These are phyloP conservation scores for Claviceps sp. DNA, from an alignment of 2,329 filamentous ascomycete genomes.

Conservation along the genomic window DNA sequence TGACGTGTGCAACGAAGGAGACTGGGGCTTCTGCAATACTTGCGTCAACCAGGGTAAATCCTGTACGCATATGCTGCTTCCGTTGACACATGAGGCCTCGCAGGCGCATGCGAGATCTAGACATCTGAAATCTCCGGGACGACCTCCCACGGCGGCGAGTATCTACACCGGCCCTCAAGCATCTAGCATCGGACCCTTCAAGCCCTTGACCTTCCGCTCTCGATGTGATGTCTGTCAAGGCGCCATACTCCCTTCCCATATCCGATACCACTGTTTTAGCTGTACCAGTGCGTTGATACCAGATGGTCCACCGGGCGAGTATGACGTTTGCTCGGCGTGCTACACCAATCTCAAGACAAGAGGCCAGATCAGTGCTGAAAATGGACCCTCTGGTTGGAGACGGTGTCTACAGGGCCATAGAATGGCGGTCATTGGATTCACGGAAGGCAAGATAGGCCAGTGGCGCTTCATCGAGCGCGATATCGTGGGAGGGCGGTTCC, in stretches of 20 bases:
- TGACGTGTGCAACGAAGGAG: constrained; percentile 73
- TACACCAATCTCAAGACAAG: constrained; percentile 54
- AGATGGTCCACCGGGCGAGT: constrained; percentile 52
- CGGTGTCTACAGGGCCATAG: constrained; percentile 69
- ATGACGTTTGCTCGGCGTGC: constrained; percentile 71
- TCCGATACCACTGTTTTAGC: constrained; percentile 66
- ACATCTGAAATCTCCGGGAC: constrained; percentile 29
- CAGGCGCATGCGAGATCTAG: constrained; percentile 22
- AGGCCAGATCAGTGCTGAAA: constrained; percentile 55
- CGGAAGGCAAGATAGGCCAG: constrained; percentile 53
- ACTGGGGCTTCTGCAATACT: constrained; percentile 85
- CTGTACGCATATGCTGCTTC: constrained; percentile 71
- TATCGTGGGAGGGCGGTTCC: constrained; percentile 60
- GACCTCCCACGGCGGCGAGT: constrained; percentile 34
- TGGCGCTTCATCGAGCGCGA: constrained; percentile 56
- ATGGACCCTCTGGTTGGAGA: constrained; percentile 71
- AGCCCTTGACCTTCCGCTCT: constrained; percentile 57
- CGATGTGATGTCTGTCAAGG: constrained; percentile 68
- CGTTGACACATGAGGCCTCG: constrained; percentile 49
- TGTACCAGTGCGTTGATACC: constrained; percentile 44
- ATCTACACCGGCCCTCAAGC: constrained; percentile 34
- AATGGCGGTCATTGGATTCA: constrained; percentile 70
- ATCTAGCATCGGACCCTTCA: constrained; percentile 40
- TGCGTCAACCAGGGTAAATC: constrained; percentile 74
- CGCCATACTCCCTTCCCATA: constrained; percentile 54